phyloP scores from a whole-genome alignment of 2,329 filamentous ascomycete genomes.

The Monosporascus sp. region DNA sequence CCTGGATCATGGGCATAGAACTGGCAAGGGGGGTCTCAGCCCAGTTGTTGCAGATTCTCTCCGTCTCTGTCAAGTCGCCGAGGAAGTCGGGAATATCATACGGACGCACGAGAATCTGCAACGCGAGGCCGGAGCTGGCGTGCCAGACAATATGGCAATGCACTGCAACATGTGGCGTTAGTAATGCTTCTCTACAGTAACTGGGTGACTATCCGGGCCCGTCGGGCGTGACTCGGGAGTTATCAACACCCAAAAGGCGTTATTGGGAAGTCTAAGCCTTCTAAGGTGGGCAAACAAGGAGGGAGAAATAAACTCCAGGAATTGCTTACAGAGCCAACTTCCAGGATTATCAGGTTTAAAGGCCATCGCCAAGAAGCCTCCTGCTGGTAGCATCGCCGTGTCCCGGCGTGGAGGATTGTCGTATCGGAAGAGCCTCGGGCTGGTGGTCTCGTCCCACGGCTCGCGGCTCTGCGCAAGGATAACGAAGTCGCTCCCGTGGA shows the following conservation, averaged over 20 bases:
- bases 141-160: constrained; percentile 25
- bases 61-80: constrained; percentile 5
- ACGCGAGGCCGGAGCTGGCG: constrained; percentile 16
- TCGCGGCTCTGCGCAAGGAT: constrained; percentile 29
- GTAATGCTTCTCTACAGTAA: neutral
- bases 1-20: constrained; percentile 1
- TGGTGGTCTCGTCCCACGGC: constrained; percentile 2
- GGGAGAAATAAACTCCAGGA: too few relatives aligned
- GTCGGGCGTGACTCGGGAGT: too few relatives aligned
- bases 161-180: neutral
- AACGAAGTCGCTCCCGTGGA: constrained; percentile 47
- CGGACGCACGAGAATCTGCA: constrained; percentile 19
- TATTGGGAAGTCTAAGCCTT: too few relatives aligned
- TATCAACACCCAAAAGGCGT: too few relatives aligned
- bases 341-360: constrained; percentile 1
- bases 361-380: constrained; percentile 1
- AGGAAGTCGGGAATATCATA: constrained; percentile 3
- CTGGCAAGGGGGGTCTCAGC: neutral
- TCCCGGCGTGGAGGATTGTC: constrained; percentile 10
- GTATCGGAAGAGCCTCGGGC: constrained; percentile 5
- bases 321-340: constrained; percentile 8
- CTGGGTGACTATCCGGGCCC: neutral
- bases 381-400: neutral
- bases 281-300: too few relatives aligned
- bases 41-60: constrained; percentile 8